Base-by-base conservation (phyloP, 1,284 basidiomycete genomes). In the Hymenochaete sp. region DNA sequence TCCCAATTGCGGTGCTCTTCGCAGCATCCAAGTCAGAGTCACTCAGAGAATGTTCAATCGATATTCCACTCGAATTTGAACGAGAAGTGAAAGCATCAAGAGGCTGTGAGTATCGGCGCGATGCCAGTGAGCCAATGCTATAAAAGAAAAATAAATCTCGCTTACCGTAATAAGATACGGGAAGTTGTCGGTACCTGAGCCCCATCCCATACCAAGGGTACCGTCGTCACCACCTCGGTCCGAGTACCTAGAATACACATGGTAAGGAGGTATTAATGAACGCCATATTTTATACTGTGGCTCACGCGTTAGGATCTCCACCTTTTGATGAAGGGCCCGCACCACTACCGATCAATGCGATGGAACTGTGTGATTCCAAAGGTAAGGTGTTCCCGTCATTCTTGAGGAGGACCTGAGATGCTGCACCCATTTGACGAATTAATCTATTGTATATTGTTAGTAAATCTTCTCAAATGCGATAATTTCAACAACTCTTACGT, bases 331-430 rank as follows among this genome's bases (percentile, higher is more conserved):
- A 54, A 48, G 46, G 46, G 36, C 62, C 62, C 2, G 69, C 70
- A 51, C 72, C 71, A 41, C 66, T 59, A 5, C 71, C 71, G 43
- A 72, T 56, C 10, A 73, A 61, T 4, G 70, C 70, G 10, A 71
- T 60, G 0, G 59, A 62, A 50, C 67, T 67, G 10, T 75, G 67
- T 18, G 57, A 63, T 3, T 62, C 62, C 25, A 73, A 61, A 0
- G 73, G 72, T 0, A 83, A 63, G 1, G 76, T 51, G 51, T 65
- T 37, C 53, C 69, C 54, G 32, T 63, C 66, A 60, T 92, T 92
- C 68, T 92, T 91, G 14, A 91, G 71, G 19, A 93, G 62, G 6
- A 91, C 82, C 1, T 78, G 77, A 0, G 81, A 82, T 0, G 76
- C 77, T 0, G 75, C 71, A 3, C 76, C 85, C 16, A 90, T 77